Evolutionary conservation across 306 rosid species (phyloP), one percentile per base, ranked within the genome.

Genomic region (Dryas octopetala): DNA sequence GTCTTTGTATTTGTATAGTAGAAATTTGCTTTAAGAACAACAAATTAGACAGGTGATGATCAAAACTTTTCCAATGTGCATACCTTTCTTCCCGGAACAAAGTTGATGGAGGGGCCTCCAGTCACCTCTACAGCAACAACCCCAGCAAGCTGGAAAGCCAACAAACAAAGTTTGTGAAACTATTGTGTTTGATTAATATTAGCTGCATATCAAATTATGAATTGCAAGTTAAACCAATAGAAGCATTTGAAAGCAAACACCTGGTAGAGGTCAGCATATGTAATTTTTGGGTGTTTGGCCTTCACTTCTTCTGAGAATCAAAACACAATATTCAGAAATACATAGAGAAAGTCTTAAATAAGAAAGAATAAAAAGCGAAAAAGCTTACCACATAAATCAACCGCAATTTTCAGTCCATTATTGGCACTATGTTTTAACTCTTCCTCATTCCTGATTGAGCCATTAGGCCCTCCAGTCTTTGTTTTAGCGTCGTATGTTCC

Each of bases 221-320:
- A 41, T 19, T 48, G 58, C 12, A 26, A 16, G 38, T 32, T 32
- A 32, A 32, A 32, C 38, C 38, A 32, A 32, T 32, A 32, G 2
- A 32, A 32, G 38, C n/a, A n/a, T 13, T 32, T 41, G 10, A 65
- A n/a, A 77, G 60, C 8, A 58, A 38, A 71, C 55, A 92, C 98
- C 96, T 93, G 97, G 78, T 88, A 91, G 44, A 94, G 83, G 43
- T 94, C 97, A 0, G 97, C 98, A 76, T 91, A 88, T 68, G 96
- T 75, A 77, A 89, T 54, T 49, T 70, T 84, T 6, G 91, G 96
- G 77, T 86, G 91, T 61, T 83, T 89, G 65, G 69, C 74, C 90
- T 91, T 93, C 79, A 91, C 98, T 79, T 85, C 80, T 66, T 88
- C 97, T 93, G 79, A 41, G 48, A 52, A 40, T n/a, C 66, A 13